Conservation (phyloP, 371 early-diverging fungal genomes). For the Mortierella sp. region DNA sequence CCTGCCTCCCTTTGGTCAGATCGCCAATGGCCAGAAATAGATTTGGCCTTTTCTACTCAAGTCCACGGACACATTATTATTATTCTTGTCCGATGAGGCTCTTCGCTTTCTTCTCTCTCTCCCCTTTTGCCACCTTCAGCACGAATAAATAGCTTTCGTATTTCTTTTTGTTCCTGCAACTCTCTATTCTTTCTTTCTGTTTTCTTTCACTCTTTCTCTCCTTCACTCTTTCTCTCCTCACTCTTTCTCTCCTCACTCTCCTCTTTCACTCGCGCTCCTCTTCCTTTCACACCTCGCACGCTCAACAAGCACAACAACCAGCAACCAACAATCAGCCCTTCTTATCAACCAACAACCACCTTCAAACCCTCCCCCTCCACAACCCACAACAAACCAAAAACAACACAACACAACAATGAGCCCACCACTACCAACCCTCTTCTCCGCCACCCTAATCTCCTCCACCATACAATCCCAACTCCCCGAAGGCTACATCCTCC, state of each 20-base stretch:
- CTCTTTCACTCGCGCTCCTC: neutral
- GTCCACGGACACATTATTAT: conserved; percentile 11
- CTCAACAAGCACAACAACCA: neutral
- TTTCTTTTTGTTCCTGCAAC: neutral
- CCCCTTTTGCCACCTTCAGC: neutral
- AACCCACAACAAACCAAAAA: neutral
- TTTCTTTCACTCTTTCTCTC: neutral
- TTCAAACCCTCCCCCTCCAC: neutral
- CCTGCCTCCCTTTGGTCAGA: neutral
- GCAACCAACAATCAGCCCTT: neutral
- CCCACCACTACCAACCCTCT: conserved; percentile 66
- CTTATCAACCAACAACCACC: neutral
- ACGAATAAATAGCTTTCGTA: conserved; percentile 10
- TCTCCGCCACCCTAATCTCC: conserved; percentile 81
- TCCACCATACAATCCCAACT: conserved; percentile 78
- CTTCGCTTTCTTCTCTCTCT: neutral
- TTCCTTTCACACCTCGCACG: neutral
- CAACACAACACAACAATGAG: conserved; percentile 35
- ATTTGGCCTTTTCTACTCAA: neutral
- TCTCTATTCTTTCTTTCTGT: conserved; percentile 24
- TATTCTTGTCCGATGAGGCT: neutral
- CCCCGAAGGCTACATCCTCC: conserved; percentile 83
- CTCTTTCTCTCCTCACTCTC: neutral
- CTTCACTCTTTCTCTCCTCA: neutral
- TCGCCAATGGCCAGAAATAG: conserved; percentile 11